A percentile compares a stretch with the other conserved stretches of the same genome.
These are phyloP conservation scores for Salix koriyanagi DNA, from an alignment of 345 rosid species.

Conservation along the genomic window DNA sequence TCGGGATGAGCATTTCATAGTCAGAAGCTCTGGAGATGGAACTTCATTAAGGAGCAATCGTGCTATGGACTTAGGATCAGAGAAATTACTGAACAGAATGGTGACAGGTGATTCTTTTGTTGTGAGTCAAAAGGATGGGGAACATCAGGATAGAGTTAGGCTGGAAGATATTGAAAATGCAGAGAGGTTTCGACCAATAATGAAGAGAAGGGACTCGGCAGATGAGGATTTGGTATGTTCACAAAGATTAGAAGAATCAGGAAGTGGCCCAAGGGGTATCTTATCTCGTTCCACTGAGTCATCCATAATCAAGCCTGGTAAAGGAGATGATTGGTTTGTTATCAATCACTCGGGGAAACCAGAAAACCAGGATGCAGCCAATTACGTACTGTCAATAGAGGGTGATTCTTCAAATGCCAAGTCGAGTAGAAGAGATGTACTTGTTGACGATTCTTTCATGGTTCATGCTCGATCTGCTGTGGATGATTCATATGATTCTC, in stretches of 20 bases:
- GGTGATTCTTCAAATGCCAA: constrained; percentile 23
- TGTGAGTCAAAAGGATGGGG: constrained; percentile 28
- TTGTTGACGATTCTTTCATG: constrained; percentile 76
- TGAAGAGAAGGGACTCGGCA: constrained; percentile 46
- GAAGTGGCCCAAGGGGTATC: constrained; percentile 28
- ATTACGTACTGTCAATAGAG: constrained; percentile 17
- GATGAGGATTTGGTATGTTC: constrained; percentile 48
- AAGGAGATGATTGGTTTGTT: constrained; percentile 62
- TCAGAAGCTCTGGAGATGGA: constrained; percentile 27
- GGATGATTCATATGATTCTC: constrained; percentile 42
- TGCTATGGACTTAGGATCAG: constrained; percentile 30
- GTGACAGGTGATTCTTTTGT: constrained; percentile 45
- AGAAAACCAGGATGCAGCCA: constrained; percentile 28
- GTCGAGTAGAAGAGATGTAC: constrained; percentile 33
- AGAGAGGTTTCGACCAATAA: constrained; percentile 34
- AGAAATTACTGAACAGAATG: constrained; percentile 27
- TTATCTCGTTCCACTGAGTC: constrained; percentile 28
- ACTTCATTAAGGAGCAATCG: constrained; percentile 9
- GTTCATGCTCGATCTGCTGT: constrained; percentile 39
- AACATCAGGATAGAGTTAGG: constrained; percentile 28
- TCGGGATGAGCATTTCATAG: constrained; percentile 22
- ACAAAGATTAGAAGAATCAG: constrained; percentile 41
- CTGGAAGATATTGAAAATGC: constrained; percentile 44
- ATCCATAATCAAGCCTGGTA: constrained; percentile 43
- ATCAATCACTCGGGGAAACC: constrained; percentile 27